Base-by-base conservation (phyloP, 257 asterid genomes). In the Penstemon eatonii region DNA sequence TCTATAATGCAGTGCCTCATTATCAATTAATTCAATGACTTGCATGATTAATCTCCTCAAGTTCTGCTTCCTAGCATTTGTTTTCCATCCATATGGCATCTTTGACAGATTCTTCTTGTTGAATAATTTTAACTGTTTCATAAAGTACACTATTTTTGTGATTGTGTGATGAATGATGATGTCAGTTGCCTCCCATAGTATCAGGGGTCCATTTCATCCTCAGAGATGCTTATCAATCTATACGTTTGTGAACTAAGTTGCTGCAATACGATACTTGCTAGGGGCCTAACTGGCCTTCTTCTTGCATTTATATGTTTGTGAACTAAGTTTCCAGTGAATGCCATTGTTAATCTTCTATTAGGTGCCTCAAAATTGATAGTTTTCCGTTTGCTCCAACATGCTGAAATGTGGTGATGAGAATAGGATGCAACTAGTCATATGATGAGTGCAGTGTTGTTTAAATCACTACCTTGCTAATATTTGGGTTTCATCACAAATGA, bases 81-180 rank as follows among this genome's bases (percentile, higher is more conserved):
- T 63, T 3, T 72, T 49, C 59, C 61, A 25, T 69, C 60, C 61
- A 67, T 70, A 13, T 45, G 55, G 61, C 73, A 60, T 68, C 42
- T 51, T 15, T 60, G 51, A 13, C 59, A 10, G 66, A 54, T 56
- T 71, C 46, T 43, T 56, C 54, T 50, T 11, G 58, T 74, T 38
- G 66, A 58, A 66, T 38, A 45, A 47, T 3, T 61, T 49, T 0
- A 25, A 25, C 33, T 12, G 46, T 25, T 25, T 56, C 60, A 66
- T 36, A 39, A 64, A 49, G 52, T 44, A 60, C 10, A 68, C 33
- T 36, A 42, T 45, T 44, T 59, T 53, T 67, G 61, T 72, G 55
- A 41, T 46, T 62, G 52, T 52, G 55, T 63, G 37, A 36, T 15
- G 39, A 42, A 54, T 63, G 37, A 36, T 15, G 39, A 42, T 62